Evolutionary conservation across 305 asterid species (phyloP), one percentile per base, ranked within the genome.

Genomic region (Andrographis paniculata): DNA sequence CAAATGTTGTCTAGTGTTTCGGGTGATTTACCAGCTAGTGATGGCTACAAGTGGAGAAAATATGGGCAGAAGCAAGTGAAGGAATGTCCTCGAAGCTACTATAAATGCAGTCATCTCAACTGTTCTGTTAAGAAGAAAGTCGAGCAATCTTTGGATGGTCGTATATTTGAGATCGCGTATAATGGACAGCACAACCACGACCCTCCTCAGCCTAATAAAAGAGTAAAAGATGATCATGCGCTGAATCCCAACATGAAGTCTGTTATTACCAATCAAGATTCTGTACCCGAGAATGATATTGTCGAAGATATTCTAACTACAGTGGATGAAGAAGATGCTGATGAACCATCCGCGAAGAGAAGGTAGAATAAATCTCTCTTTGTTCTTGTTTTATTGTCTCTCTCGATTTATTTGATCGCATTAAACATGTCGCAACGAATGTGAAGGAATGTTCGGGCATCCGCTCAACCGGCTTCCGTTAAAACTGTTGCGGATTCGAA

Each of bases 1-100:
- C n/a, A 21, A 54, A 89, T 65, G 39, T 17, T 70, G 24, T 60
- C 61, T 18, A n/a, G 33, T 50, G 58, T 60, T 48, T 52, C 64
- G 4, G 13, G 38, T 21, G 78, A 71, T 55, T 86, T 86, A 55
- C 92, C 94, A 0, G 82, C 68, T 53, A 66, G 66, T 54, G 99
- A 91, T 41, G 99, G 99, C 48, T 91, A 91, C 58, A 91, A 91
- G 73, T 91, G 99, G 99, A 84, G 96, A 64, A 91, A 91, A 64
- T 91, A 91, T 24, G 99, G 99, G 52, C 94, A 91, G 77, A 91
- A 91, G 56, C 74, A 72, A 42, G 96, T 91, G 36, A 91, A 91
- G 67, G 99, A 91, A 56, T 76, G 82, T 64, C 99, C 96, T 2
- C 66, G 99, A 50, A 87, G 96, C 74, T 91, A 91, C 79, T 91